phyloP scores from a whole-genome alignment of 2,329 filamentous ascomycete genomes.

The Stagonosporopsis chrysanthemi region DNA sequence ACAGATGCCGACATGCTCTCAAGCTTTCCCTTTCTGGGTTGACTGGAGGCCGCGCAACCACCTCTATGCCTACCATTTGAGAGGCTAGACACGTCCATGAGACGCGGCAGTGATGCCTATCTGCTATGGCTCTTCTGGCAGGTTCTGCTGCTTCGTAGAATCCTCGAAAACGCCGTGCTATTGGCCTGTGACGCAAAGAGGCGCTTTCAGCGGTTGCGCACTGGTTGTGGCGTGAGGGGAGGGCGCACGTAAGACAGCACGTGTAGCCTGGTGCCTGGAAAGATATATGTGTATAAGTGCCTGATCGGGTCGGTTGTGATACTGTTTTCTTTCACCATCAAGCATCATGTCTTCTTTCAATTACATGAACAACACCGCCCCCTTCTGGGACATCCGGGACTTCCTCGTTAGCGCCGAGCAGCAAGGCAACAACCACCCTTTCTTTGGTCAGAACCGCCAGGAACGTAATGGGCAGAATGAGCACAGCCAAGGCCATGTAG shows the following conservation, averaged over 20 bases:
- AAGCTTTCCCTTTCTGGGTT: conserved; percentile 20
- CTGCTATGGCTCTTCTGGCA: conserved; percentile 32
- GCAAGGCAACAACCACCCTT: conserved; percentile 54
- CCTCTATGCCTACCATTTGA: conserved; percentile 28
- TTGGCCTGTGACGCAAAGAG: conserved; percentile 29
- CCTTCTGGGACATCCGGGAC: conserved; percentile 68
- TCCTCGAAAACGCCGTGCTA: conserved; percentile 13
- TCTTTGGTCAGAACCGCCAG: conserved; percentile 45
- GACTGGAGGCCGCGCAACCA: conserved; percentile 37
- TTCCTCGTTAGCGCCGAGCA: conserved; percentile 61
- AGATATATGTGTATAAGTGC: conserved; percentile 35
- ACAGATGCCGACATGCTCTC: conserved; percentile 22
- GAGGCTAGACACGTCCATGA: conserved; percentile 24
- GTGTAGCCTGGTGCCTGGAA: conserved; percentile 41
- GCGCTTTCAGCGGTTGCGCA: conserved; percentile 3
- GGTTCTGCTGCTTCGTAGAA: conserved; percentile 29
- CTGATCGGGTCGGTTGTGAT: conserved; percentile 19
- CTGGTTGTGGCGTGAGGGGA: conserved; percentile 35
- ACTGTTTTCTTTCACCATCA: conserved; percentile 19
- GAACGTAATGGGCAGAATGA: conserved; percentile 36
- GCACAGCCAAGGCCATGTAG: conserved; percentile 33
- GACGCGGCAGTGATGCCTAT: conserved; percentile 29
- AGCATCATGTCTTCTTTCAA: conserved; percentile 58
- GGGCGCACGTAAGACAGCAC: conserved; percentile 40
- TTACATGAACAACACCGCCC: conserved; percentile 61